phyloP scores from a whole-genome alignment of 164 flowering plant genomes.

The Macadamia tetraphylla region DNA sequence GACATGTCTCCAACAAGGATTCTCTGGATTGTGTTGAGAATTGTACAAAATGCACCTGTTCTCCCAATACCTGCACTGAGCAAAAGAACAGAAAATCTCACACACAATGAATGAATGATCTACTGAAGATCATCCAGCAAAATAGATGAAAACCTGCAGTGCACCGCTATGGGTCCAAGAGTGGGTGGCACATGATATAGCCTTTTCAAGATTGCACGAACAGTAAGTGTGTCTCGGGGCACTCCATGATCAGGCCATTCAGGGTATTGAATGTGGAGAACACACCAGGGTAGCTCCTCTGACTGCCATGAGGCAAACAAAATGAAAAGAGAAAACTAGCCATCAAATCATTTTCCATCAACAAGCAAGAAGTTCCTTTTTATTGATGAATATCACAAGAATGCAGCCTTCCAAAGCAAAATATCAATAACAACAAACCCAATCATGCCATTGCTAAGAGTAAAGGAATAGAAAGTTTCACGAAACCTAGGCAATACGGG shows the following conservation, averaged over 20 bases:
- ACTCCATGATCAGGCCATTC: slow-evolving; percentile 99
- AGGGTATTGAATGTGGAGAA: slow-evolving; percentile 83
- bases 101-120: slow-evolving; percentile 7
- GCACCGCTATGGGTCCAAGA: slow-evolving; percentile 91
- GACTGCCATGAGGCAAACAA: slow-evolving; percentile 37
- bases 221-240: slow-evolving; percentile 61
- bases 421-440: too few relatives aligned
- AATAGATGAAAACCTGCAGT: slow-evolving; percentile 73
- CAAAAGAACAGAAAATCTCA: slow-evolving; percentile 18
- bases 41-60: slow-evolving; percentile 87
- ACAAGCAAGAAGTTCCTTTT: neutral
- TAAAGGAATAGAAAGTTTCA: too few relatives aligned
- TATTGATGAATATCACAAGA: too few relatives aligned
- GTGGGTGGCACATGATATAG: slow-evolving; percentile 46
- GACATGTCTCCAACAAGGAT: slow-evolving; percentile 88
- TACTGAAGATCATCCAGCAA: slow-evolving; percentile 1
- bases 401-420: too few relatives aligned
- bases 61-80: slow-evolving; percentile 98
- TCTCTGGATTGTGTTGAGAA: slow-evolving; percentile 85
- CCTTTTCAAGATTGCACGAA: slow-evolving; percentile 78
- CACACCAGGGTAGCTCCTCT: slow-evolving; percentile 61
- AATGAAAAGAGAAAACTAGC: neutral
- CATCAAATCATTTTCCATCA: neutral
- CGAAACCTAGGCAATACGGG: too few relatives aligned
- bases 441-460: too few relatives aligned